Conservation (phyloP, 306 rosid species). For the Alnus glutinosa region DNA sequence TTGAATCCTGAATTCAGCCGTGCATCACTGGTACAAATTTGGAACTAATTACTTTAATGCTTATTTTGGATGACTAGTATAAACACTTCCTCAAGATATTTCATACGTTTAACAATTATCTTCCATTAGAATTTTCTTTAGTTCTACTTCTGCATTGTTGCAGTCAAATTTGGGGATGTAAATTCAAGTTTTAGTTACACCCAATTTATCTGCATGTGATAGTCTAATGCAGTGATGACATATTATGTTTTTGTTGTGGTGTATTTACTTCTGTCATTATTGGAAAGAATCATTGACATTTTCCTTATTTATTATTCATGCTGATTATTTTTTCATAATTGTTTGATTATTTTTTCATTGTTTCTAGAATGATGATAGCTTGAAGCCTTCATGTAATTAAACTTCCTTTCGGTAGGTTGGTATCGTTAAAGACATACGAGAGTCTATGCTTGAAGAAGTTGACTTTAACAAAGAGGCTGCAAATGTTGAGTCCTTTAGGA, state of each 20-base stretch:
- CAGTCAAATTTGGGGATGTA: not conserved
- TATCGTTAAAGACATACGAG: constrained; percentile 87
- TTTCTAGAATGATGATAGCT: constrained; percentile 17
- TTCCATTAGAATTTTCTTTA: not conserved
- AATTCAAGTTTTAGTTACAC: constrained; percentile 9
- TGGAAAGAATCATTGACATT: not conserved
- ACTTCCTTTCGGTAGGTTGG: constrained; percentile 67
- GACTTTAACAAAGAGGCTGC: constrained; percentile 96
- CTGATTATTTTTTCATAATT: not conserved
- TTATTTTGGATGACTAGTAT: not conserved
- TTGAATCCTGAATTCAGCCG: constrained; percentile 90
- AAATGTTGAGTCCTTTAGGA: constrained; percentile 85
- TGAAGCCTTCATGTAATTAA: constrained; percentile 38
- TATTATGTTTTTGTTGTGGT: constrained; percentile 5
- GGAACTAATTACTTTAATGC: constrained; percentile 10
- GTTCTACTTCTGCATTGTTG: not conserved
- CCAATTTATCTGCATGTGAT: not conserved
- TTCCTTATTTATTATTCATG: not conserved
- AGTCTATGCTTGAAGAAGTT: constrained; percentile 96
- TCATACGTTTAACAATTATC: not conserved
- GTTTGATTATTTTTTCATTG: constrained; percentile 9
- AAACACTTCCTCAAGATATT: not conserved
- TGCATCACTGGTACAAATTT: constrained; percentile 69
- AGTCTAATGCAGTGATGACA: not conserved
- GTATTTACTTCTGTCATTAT: constrained; percentile 16